These are phyloP conservation scores for Borealophlyctis nickersoniae DNA, from an alignment of 192 early-diverging fungal species.

Conservation along the genomic window DNA sequence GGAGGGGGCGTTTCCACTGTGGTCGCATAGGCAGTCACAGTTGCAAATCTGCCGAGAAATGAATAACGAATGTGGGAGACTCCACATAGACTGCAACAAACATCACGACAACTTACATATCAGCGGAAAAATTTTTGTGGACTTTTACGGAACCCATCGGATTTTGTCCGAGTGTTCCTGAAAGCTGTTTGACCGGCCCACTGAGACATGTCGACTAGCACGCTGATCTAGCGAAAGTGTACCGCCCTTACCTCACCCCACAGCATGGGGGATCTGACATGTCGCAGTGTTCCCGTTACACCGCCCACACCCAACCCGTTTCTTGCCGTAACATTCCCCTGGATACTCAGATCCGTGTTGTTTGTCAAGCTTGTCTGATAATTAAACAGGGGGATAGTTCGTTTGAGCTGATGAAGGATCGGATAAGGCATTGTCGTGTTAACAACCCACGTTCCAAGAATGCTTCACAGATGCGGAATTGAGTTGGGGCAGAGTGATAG, in stretches of 20 bases:
- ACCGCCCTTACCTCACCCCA: conserved; percentile 70
- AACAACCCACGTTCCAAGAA: conserved; percentile 48
- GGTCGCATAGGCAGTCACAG: conserved; percentile 50
- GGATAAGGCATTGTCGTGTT: neutral
- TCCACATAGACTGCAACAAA: too few species aligned
- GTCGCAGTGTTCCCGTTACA: conserved; percentile 72
- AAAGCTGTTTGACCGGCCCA: conserved; percentile 28
- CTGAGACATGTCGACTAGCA: neutral
- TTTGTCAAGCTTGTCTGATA: conserved; percentile 37
- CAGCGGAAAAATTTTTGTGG: conserved; percentile 57
- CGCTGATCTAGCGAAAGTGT: neutral
- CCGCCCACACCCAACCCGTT: conserved; percentile 74
- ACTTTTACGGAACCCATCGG: conserved; percentile 52
- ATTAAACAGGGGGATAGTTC: conserved; percentile 15
- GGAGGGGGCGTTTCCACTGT: conserved; percentile 65
- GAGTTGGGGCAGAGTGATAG: conserved; percentile 27
- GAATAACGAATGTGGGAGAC: neutral
- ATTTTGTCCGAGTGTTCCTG: conserved; percentile 55
- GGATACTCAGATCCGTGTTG: conserved; percentile 33
- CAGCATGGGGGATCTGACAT: conserved; percentile 68
- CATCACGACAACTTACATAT: conserved; percentile 34
- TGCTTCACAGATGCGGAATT: conserved; percentile 47
- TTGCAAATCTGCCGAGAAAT: conserved; percentile 67
- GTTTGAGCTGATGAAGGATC: neutral
- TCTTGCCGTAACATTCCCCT: conserved; percentile 48